Base-by-base conservation (phyloP, 257 asterid genomes). In the Verbena officinalis region DNA sequence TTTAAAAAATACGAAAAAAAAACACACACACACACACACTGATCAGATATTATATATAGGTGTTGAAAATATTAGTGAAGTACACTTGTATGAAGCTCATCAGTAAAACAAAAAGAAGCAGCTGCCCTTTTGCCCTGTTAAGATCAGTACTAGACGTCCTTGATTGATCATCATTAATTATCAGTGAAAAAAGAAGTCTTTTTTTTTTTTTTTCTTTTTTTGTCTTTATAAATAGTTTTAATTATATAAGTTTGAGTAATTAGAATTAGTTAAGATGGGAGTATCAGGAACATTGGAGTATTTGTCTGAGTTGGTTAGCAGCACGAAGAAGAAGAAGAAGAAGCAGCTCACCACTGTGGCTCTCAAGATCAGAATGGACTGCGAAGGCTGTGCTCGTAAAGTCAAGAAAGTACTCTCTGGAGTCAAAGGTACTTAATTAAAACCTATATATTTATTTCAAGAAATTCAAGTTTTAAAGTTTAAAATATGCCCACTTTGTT, bases 311-410 rank as follows among this genome's bases (percentile, higher is more conserved):
- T 48, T 88, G 66, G 54, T 86, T 5, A 76, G 84, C 65, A 75
- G 79, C 64, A 30, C 56, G 13, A 84, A 60, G 33, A 88, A 77
- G 66, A 91, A 88, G 91, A 91, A 91, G 50, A 88, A 65, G 88
- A 84, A 84, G 48, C 83, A 55, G 38, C 67, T 78, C 1, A 82
- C 74, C 58, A 88, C 95, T 0, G 95, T 91, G 0, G 24, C 91
- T 5, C 60, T 91, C 17, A 91, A 88, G 70, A 72, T 91, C 78
- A 80, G 98, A 66, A 91, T 91, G 96, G 96, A 88, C 11, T 91
- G 98, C 55, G 96, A 91, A 57, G 98, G 98, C 42, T 91, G 98
- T 70, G 95, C 73, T 0, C 93, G 80, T 27, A 88, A 84, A 78
- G 88, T 91, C 40, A 86, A 84, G 81, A 88, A 78, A 8, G 71